Percentiles rank a stretch among this genome's conserved stretches.
Conservation (phyloP, 208 protist species). For the Acanthamoeba royreba region DNA sequence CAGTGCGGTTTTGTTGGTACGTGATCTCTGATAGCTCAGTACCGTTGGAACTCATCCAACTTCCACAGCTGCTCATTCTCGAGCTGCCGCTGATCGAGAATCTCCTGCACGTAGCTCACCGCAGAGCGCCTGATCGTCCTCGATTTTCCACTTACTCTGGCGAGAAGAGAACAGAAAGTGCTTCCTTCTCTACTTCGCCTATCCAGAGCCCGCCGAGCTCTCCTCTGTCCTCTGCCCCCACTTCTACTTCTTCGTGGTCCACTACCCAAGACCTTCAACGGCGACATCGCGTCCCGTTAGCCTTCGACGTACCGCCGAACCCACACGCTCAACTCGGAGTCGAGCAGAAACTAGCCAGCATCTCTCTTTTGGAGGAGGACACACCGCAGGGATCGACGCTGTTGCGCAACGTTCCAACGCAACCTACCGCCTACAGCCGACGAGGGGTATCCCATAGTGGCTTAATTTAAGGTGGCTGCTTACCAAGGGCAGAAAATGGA, state of each 20-base stretch:
- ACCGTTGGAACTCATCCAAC: background rate
- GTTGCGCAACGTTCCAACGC: no score
- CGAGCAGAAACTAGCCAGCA: background rate
- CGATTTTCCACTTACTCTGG: background rate
- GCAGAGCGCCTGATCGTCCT: background rate
- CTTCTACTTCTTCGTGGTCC: background rate
- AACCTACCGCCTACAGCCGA: no score
- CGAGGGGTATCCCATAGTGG: no score
- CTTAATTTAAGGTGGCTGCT: no score
- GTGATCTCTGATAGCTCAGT: background rate
- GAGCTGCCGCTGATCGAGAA: background rate
- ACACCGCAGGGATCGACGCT: no score
- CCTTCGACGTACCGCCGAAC: background rate
- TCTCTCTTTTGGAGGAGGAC: conserved; percentile 10
- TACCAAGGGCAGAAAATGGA: no score
- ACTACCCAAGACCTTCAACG: background rate
- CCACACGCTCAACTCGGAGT: background rate
- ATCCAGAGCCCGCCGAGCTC: no score
- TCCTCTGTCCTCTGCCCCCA: background rate
- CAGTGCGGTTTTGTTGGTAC: background rate
- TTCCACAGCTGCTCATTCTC: background rate
- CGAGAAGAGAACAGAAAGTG: background rate
- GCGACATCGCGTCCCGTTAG: background rate
- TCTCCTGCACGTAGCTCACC: background rate
- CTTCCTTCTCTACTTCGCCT: background rate